phyloP scores from a whole-genome alignment of 2,329 filamentous ascomycete genomes.

The Talaromyces amestolkiae region DNA sequence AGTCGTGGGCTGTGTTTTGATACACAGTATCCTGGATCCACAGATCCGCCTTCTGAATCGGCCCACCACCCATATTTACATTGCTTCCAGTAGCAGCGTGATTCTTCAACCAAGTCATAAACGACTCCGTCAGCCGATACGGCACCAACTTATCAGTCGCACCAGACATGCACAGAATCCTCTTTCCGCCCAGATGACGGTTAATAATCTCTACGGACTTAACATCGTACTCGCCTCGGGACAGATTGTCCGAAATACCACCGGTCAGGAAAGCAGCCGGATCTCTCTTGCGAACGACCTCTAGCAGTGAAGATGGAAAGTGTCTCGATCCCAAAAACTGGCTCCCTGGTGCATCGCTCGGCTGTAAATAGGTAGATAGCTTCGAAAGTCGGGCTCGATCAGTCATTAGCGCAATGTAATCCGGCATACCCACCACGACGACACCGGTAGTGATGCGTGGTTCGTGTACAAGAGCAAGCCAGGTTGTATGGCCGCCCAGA shows the following conservation, averaged over 20 bases:
- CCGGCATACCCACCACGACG: slow-evolving; percentile 82
- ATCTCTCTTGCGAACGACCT: slow-evolving; percentile 64
- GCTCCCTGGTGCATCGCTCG: slow-evolving; percentile 53
- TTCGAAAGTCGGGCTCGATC: slow-evolving; percentile 74
- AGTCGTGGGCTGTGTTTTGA: slow-evolving; percentile 58
- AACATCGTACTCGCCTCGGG: slow-evolving; percentile 44
- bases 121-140: slow-evolving; percentile 55
- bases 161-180: slow-evolving; percentile 54
- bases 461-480: slow-evolving; percentile 78
- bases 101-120: slow-evolving; percentile 57
- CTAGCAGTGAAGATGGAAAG: slow-evolving; percentile 69
- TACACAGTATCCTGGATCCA: slow-evolving; percentile 58
- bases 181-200: slow-evolving; percentile 49
- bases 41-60: slow-evolving; percentile 28
- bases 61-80: slow-evolving; percentile 49
- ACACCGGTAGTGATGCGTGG: slow-evolving; percentile 74
- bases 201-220: slow-evolving; percentile 41
- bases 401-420: slow-evolving; percentile 76
- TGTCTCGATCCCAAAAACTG: slow-evolving; percentile 73
- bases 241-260: slow-evolving; percentile 29
- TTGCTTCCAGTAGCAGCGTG: slow-evolving; percentile 41
- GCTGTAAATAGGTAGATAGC: slow-evolving; percentile 57
- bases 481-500: slow-evolving; percentile 81
- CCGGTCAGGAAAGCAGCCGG: slow-evolving; percentile 72
- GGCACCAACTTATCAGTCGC: slow-evolving; percentile 61